These are phyloP conservation scores for Abrus precatorius DNA, from an alignment of 306 rosid genomes.

Conservation along the genomic window DNA sequence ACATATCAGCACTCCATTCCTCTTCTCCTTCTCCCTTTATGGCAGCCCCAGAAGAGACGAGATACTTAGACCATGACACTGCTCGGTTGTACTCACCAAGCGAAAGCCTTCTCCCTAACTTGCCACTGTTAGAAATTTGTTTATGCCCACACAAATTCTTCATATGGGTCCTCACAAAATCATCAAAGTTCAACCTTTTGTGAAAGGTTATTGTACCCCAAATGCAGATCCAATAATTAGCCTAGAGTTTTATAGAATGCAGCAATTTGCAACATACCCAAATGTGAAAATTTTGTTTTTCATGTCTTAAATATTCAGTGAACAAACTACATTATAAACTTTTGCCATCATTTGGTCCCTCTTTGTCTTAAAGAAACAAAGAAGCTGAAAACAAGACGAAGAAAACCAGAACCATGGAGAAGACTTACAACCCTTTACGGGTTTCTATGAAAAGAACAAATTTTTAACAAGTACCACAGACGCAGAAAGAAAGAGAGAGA, in stretches of 20 bases:
- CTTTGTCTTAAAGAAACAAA: neutral
- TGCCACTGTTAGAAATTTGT: conserved; percentile 64
- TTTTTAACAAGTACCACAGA: conserved; percentile 9
- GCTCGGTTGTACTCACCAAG: conserved; percentile 90
- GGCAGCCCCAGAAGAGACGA: conserved; percentile 87
- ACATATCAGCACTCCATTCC: conserved; percentile 98
- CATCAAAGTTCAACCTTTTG: conserved; percentile 50
- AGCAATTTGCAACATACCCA: conserved; percentile 43
- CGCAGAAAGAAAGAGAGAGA: conserved; percentile 1
- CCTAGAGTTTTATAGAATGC: conserved; percentile 12
- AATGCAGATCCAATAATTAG: conserved; percentile 49
- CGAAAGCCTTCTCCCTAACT: conserved; percentile 65
- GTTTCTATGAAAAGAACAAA: conserved; percentile 41
- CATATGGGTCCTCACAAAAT: conserved; percentile 64
- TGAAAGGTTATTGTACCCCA: conserved; percentile 22
- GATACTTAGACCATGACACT: conserved; percentile 94
- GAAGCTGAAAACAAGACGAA: conserved; percentile 24
- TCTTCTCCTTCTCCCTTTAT: conserved; percentile 91
- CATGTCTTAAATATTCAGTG: conserved; percentile 26
- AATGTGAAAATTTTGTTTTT: conserved; percentile 34
- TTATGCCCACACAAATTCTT: conserved; percentile 72
- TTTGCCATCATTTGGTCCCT: conserved; percentile 10
- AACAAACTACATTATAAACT: conserved; percentile 62
- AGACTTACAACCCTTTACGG: conserved; percentile 32
- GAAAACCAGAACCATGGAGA: conserved; percentile 10